Base-by-base conservation (phyloP, 345 rosid genomes). In the Limnanthes douglasii region DNA sequence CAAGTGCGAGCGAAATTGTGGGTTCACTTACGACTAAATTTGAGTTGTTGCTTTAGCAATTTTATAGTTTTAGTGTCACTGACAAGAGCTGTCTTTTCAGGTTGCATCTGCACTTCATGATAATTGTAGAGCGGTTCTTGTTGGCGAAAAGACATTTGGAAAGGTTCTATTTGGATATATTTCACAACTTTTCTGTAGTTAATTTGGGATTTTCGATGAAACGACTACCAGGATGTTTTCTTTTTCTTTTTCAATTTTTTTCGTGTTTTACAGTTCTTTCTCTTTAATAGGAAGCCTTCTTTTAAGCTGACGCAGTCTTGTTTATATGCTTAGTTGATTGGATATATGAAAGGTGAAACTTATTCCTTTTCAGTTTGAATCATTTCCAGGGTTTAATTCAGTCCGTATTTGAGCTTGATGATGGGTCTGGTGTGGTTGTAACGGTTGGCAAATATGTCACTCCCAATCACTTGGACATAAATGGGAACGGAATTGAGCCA, bases 21-120 rank as follows among this genome's bases (percentile, higher is more conserved):
- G 72, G 90, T 43, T 5, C 34, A 45, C 23, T 15, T 45, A 41
- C 21, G 11, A 11, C 5, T 16, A 49, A 11, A 21, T 36, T 27
- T 32, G 2, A 47, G 10, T 31, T 12, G 5, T 26, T 52, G 12
- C 35, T 23, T 37, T 11, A 11, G 9, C 20, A 34, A 27, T 14
- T 36, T 31, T 18, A 30, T 11, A 12, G 15, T 21, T 48, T 18
- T 38, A 21, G 41, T 13, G 18, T 47, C 10, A 9, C 24, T 23
- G 41, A 35, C 34, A 17, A 18, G 23, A 11, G 12, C 48, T 58
- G 23, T 21, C 27, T 5, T 50, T 54, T 48, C 68, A 88, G 95
- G 97, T 83, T 45, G 97, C 95, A 29, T 83, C 97, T 53, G 95
- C 97, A 22, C 95, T 88, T 46, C 95, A 83, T 59, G 97, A 88